Conservation (phyloP, 192 early-diverging fungal species). For the Funneliformis mosseae region DNA sequence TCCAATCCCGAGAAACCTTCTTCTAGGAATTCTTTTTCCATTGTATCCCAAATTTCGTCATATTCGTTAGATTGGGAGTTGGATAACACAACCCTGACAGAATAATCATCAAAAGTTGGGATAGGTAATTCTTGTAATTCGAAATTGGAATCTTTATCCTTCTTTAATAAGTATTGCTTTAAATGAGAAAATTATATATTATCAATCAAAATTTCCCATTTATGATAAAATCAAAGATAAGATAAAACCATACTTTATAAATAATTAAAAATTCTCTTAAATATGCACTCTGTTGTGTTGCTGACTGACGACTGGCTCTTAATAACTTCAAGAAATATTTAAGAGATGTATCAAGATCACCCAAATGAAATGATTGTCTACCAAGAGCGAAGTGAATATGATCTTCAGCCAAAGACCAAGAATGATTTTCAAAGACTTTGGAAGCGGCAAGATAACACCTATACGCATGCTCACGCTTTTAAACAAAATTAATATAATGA, state of each 20-base stretch:
- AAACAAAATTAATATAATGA: conserved; percentile 3
- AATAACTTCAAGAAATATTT: conserved; percentile 80
- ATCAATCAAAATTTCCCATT: neutral
- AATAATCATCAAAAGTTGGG: conserved; percentile 59
- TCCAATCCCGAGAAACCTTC: conserved; percentile 46
- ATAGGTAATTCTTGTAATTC: conserved; percentile 58
- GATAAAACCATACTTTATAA: conserved; percentile 59
- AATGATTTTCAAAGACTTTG: conserved; percentile 56
- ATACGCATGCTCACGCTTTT: conserved; percentile 71
- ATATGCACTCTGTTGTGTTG: conserved; percentile 66
- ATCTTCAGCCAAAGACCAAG: conserved; percentile 83
- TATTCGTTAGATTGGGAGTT: conserved; percentile 63
- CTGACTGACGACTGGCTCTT: conserved; percentile 62
- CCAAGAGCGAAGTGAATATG: conserved; percentile 90
- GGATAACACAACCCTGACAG: conserved; percentile 59
- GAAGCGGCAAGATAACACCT: conserved; percentile 74
- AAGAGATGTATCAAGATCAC: conserved; percentile 73
- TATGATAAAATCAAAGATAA: neutral
- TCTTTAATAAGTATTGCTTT: conserved; percentile 53
- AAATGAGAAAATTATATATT: neutral
- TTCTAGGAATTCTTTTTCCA: conserved; percentile 69
- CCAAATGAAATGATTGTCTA: conserved; percentile 74
- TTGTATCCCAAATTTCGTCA: conserved; percentile 64
- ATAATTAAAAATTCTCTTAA: conserved; percentile 78
- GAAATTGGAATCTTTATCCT: conserved; percentile 49